Evolutionary conservation across 2,329 filamentous ascomycete genomes (phyloP).

Genomic region (Periconia digitata): DNA sequence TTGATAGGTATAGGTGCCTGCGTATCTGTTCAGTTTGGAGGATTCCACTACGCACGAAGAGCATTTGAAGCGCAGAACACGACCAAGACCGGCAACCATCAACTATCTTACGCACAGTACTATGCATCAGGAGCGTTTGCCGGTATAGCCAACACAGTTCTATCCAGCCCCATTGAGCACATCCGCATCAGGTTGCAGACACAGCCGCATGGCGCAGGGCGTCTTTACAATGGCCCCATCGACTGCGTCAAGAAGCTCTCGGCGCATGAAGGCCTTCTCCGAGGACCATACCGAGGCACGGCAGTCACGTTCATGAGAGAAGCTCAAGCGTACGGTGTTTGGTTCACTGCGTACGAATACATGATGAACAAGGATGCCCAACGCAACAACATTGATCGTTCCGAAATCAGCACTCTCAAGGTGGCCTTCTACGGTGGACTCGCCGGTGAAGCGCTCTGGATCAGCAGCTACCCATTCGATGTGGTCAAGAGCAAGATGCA

Average conservation of each 20-base stretch:
- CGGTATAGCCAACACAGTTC: constrained; percentile 82
- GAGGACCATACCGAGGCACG: constrained; percentile 83
- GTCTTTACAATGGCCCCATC: constrained; percentile 79
- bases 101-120: constrained; percentile 81
- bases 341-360: constrained; percentile 95
- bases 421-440: constrained; percentile 90
- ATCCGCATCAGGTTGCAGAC: constrained; percentile 95
- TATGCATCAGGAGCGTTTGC: constrained; percentile 90
- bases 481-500: constrained; percentile 99
- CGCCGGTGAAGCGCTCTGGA: constrained; percentile 91
- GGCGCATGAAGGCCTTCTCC: constrained; percentile 65
- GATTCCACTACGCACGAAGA: constrained; percentile 89
- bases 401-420: constrained; percentile 79
- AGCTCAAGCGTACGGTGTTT: constrained; percentile 90
- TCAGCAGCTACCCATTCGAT: constrained; percentile 92
- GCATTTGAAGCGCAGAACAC: constrained; percentile 76
- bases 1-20: constrained; percentile 95
- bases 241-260: constrained; percentile 89
- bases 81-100: constrained; percentile 42
- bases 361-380: constrained; percentile 88
- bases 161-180: constrained; percentile 94
- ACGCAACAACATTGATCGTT: constrained; percentile 73
- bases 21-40: constrained; percentile 96
- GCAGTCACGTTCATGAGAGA: constrained; percentile 85
- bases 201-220: constrained; percentile 80